Evolutionary conservation across 1,284 basidiomycete species (phyloP), one percentile per base, ranked within the genome.

Genomic region (Ceratobasidium sp.): DNA sequence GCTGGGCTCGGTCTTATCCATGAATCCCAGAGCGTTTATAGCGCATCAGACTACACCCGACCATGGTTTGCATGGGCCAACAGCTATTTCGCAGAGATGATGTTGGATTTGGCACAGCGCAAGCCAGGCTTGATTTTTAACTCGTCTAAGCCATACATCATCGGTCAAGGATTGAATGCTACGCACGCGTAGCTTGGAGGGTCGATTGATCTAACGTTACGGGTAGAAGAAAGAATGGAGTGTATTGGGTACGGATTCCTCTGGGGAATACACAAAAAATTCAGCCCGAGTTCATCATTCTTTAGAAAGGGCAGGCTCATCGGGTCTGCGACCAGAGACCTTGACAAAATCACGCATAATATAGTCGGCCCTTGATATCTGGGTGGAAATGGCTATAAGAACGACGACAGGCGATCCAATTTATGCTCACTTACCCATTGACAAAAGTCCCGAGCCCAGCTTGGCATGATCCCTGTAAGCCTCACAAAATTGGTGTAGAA

Each of bases 61-160:
- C 85, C 88, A 16, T 93, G 91, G 91, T 93, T 93, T 81, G 92
- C 91, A 16, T 93, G 91, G 91, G 91, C 89, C 14, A 92, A 92
- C 80, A 90, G 89, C 79, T 92, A 90, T 80, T 92, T 91, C 78
- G 87, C 90, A 48, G 90, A 76, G 59, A 92, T 93, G 91, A 82
- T 93, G 37, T 81, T 93, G 69, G 91, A 93, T 78, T 83, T 93
- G 48, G 91, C 92, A 46, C 83, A 87, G 77, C 84, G 92, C 69
- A 92, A 92, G 80, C 92, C 91, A 1, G 83, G 85, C 63, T 83
- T 93, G 58, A 88, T 93, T 66, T 85, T 93, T 79, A 86, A 85
- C 56, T 80, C 80, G 34, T 82, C 83, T 76, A 83, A 84, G 78
- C 85, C 86, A 64, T 92, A 91, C 77, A 22, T 59, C 7, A 41